phyloP scores from a whole-genome alignment of 345 rosid species.

The Salix suchowensis region DNA sequence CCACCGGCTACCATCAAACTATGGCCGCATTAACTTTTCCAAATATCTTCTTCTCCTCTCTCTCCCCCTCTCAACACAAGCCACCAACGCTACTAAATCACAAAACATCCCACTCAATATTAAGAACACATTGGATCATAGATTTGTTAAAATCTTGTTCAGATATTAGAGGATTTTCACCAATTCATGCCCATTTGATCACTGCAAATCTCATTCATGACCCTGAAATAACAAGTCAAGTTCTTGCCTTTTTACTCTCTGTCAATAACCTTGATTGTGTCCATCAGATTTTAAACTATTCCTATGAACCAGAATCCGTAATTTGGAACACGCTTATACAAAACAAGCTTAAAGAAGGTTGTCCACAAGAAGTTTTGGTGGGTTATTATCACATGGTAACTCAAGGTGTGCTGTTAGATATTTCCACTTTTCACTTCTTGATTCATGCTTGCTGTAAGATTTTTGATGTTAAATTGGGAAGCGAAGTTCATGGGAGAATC shows the following conservation, averaged over 20 bases:
- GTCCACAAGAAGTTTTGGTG: neutral
- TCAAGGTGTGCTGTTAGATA: neutral
- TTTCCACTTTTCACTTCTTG: slow-evolving; percentile 6
- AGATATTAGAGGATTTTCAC: neutral
- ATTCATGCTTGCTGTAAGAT: neutral
- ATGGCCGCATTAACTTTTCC: neutral
- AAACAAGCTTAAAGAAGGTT: neutral
- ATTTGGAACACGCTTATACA: slow-evolving; percentile 8
- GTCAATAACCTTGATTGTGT: neutral
- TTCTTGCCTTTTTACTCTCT: neutral
- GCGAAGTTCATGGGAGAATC: slow-evolving; percentile 14
- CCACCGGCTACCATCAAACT: neutral
- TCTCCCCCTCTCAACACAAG: neutral
- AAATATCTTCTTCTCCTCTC: neutral
- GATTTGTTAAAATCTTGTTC: neutral
- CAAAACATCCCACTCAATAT: neutral
- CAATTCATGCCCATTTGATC: slow-evolving; percentile 3
- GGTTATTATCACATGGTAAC: slow-evolving; percentile 2
- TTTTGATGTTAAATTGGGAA: neutral
- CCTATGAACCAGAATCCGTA: neutral
- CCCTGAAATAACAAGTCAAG: neutral
- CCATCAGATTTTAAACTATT: neutral
- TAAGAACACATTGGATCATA: neutral
- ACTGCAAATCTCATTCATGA: neutral
- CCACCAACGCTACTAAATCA: neutral